Base-by-base conservation (phyloP, 2,329 filamentous ascomycete species). In the Nemania sp. region DNA sequence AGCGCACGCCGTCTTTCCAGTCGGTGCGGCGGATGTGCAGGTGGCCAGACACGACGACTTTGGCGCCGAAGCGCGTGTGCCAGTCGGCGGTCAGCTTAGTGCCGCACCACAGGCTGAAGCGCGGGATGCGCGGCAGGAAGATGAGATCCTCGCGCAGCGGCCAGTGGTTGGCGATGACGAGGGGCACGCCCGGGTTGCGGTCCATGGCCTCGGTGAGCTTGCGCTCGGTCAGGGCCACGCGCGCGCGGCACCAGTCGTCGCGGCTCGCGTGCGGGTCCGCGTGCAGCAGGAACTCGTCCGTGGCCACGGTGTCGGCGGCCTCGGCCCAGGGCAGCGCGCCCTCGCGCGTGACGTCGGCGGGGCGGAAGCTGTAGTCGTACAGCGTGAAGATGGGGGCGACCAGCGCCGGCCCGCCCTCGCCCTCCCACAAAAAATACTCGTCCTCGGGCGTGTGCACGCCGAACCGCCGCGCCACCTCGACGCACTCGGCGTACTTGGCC, bases 341-440 rank as follows among this genome's bases (percentile, higher is more conserved):
- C 52, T 79, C 79, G 31, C 77, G 68, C 22, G 70, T 67, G 7
- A 83, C 73, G 40, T 79, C 61, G 2, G 66, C 70, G 0, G 81
- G 81, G 0, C 80, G 72, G 66, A 83, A 84, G 56, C 73, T 79
- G 68, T 84, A 84, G 68, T 84, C 81, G 70, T 83, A 84, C 12
- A 84, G 70, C 1, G 80, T 82, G 71, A 83, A 84, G 44, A 82
- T 75, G 26, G 78, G 81, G 26, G 77, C 79, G 34, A 84, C 74
- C 31, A 83, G 55, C 5, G 70, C 77, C 5, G 75, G 75, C 3
- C 61, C 60, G 24, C 75, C 77, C 6, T 75, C 72, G n/a, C 78
- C 80, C 4, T 80, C 72, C 80, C 80, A 83, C 19, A 75, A 67
- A 28, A 72, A 70, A 60, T 73, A 83, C 5, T 80, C 77, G 63